phyloP scores from a whole-genome alignment of 2,329 filamentous ascomycete genomes.

The Samsoniella hepiali region DNA sequence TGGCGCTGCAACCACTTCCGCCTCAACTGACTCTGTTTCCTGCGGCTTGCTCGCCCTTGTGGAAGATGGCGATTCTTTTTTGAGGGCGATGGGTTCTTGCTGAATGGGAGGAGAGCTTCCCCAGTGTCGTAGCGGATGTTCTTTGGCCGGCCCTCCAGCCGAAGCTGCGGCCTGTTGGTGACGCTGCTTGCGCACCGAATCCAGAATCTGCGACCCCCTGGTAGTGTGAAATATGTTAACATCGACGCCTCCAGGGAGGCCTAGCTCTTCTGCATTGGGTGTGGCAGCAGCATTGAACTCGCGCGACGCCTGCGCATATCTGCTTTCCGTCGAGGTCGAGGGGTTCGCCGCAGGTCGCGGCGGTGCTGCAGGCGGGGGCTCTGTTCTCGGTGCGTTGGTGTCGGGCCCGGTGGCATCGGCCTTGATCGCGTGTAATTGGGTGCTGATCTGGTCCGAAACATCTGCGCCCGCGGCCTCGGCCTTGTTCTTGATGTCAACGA shows the following conservation, averaged over 20 bases:
- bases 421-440: slow-evolving; percentile 7
- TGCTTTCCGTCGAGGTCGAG: background rate
- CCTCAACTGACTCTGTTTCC: background rate
- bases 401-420: background rate
- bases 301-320: slow-evolving; percentile 11
- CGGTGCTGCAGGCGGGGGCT: background rate
- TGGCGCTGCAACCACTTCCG: background rate
- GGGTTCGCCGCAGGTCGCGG: background rate
- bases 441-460: background rate
- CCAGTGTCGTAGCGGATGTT: slow-evolving; percentile 38
- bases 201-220: slow-evolving; percentile 44
- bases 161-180: slow-evolving; percentile 16
- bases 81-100: background rate
- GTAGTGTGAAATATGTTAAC: slow-evolving; percentile 48
- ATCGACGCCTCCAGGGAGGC: slow-evolving; percentile 40
- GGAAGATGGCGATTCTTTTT: background rate
- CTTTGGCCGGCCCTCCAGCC: slow-evolving; percentile 29
- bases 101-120: slow-evolving; percentile 20
- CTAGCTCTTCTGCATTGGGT: slow-evolving; percentile 27
- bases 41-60: background rate
- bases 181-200: slow-evolving; percentile 30
- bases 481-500: slow-evolving; percentile 33
- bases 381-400: background rate
- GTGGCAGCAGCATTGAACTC: slow-evolving; percentile 13
- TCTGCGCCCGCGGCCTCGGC: slow-evolving; percentile 16